These are phyloP conservation scores for Cladosporium austrohemisphaericum DNA, from an alignment of 2,329 filamentous ascomycete species.

Conservation along the genomic window DNA sequence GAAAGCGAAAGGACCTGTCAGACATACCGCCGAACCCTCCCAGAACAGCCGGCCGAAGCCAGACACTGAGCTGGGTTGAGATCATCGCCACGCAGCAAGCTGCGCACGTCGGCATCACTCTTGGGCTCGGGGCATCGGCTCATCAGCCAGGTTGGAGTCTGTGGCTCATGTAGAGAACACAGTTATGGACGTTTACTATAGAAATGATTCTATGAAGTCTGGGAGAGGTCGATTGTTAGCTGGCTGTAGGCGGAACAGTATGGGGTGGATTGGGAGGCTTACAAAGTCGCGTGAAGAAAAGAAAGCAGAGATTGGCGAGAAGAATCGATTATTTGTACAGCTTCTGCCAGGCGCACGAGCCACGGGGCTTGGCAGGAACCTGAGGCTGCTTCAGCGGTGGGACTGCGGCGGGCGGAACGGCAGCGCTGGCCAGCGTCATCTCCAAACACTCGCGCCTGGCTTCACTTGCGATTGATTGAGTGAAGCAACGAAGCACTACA, in stretches of 20 bases:
- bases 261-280: slow-evolving; percentile 1
- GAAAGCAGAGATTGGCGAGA: neutral
- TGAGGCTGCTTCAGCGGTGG: too few species aligned
- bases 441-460: neutral
- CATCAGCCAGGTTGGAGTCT: slow-evolving; percentile 36
- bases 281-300: slow-evolving; percentile 14
- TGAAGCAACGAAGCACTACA: neutral
- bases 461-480: slow-evolving; percentile 11
- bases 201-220: slow-evolving; percentile 21
- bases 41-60: slow-evolving; percentile 31
- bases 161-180: slow-evolving; percentile 21
- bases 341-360: neutral
- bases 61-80: slow-evolving; percentile 31
- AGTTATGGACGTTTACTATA: slow-evolving; percentile 20
- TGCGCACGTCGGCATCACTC: slow-evolving; percentile 33
- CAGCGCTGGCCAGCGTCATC: slow-evolving; percentile 7
- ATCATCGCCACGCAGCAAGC: slow-evolving; percentile 31
- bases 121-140: slow-evolving; percentile 33
- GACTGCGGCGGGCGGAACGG: neutral
- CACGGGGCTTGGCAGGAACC: neutral
- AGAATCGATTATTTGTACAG: neutral
- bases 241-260: neutral
- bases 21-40: slow-evolving; percentile 34
- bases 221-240: slow-evolving; percentile 5
- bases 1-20: slow-evolving; percentile 32